phyloP scores from a whole-genome alignment of 2,329 filamentous ascomycete species.

The Calcarisporium arbuscula region DNA sequence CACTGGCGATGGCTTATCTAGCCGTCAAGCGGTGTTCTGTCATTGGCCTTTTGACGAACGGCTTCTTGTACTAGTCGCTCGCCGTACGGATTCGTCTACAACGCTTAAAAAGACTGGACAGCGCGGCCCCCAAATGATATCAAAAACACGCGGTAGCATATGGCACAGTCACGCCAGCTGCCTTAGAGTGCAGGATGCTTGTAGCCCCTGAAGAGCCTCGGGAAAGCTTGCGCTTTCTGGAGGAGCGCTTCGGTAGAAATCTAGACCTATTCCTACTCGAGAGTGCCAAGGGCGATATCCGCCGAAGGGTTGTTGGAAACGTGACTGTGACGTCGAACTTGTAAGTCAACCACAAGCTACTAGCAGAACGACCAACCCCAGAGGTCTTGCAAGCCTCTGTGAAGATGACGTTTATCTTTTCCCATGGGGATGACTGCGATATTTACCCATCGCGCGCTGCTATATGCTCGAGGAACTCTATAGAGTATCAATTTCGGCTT shows the following conservation, averaged over 20 bases:
- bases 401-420: conserved; percentile 88
- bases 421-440: conserved; percentile 92
- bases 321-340: conserved; percentile 63
- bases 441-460: conserved; percentile 72
- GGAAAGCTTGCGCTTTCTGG: conserved; percentile 76
- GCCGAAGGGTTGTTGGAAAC: conserved; percentile 78
- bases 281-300: conserved; percentile 79
- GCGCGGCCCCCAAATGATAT: too few species aligned
- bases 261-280: conserved; percentile 72
- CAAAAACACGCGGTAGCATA: too few species aligned
- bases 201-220: conserved; percentile 37
- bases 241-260: conserved; percentile 91
- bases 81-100: too few species aligned
- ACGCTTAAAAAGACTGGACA: too few species aligned
- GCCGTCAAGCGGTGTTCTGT: conserved; percentile 85
- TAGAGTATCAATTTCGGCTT: conserved; percentile 95
- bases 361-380: conserved; percentile 23
- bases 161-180: conserved; percentile 15
- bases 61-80: conserved; percentile 37
- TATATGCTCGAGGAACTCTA: conserved; percentile 54
- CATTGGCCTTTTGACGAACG: conserved; percentile 67
- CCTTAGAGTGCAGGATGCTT: too few species aligned
- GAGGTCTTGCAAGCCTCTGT: conserved; percentile 58
- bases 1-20: conserved; percentile 86
- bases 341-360: conserved; percentile 15